Percentiles rank a stretch among this genome's conserved stretches.
Conservation (phyloP, 768 basidiomycete species). For the Boletellus sp. region DNA sequence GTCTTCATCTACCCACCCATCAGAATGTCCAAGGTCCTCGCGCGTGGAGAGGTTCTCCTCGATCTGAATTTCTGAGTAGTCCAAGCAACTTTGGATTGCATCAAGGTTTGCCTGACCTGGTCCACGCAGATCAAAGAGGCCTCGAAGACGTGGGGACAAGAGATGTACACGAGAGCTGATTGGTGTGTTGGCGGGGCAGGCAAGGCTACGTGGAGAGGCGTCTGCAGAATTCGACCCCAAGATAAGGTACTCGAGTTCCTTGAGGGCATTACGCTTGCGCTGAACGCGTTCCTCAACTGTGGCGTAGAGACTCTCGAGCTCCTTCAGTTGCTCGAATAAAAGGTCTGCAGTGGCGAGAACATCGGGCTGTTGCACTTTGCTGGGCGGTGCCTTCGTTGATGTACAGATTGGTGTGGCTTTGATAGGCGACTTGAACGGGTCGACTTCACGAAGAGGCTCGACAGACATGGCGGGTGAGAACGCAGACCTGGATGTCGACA, state of each 20-base stretch:
- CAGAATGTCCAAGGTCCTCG: slow-evolving; percentile 8
- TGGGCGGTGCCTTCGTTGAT: not conserved
- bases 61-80: slow-evolving; percentile 16
- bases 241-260: slow-evolving; percentile 24
- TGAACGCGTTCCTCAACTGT: slow-evolving; percentile 23
- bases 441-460: not conserved
- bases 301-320: slow-evolving; percentile 22
- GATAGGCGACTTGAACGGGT: slow-evolving; percentile 24
- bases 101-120: slow-evolving; percentile 24
- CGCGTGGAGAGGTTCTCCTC: slow-evolving; percentile 3
- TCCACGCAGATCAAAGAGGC: slow-evolving; percentile 29
- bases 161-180: slow-evolving; percentile 9
- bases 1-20: slow-evolving; percentile 28
- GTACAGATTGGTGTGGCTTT: not conserved
- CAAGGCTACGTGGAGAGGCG: slow-evolving; percentile 14
- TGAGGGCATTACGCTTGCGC: slow-evolving; percentile 18
- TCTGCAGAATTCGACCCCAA: slow-evolving; percentile 7
- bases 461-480: slow-evolving; percentile 8
- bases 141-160: slow-evolving; percentile 28
- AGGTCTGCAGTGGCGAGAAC: slow-evolving; percentile 30
- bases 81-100: slow-evolving; percentile 20
- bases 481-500: not conserved
- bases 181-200: slow-evolving; percentile 24
- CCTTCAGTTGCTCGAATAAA: slow-evolving; percentile 23
- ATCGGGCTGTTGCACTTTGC: slow-evolving; percentile 11